Conservation (phyloP, 495 filamentous ascomycete genomes). For the Aspergillus haitiensis region DNA sequence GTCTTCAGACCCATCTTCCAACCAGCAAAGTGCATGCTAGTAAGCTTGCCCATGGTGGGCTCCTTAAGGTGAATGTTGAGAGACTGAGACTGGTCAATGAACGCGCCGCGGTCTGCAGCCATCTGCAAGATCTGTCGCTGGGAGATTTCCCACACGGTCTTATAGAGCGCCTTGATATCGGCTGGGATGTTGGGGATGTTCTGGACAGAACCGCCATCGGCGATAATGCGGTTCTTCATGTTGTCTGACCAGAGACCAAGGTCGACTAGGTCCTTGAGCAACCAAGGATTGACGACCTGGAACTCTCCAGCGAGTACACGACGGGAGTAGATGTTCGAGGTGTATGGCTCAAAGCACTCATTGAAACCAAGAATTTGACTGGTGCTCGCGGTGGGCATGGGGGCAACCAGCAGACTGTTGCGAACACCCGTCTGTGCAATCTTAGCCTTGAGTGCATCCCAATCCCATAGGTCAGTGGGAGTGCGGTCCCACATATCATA, state of each 20-base stretch:
- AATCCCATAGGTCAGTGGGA: slow-evolving; percentile 94
- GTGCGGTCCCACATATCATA: slow-evolving; percentile 98
- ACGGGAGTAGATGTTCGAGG: slow-evolving; percentile 98
- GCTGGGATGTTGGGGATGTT: slow-evolving; percentile 93
- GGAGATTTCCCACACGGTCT: slow-evolving; percentile 99
- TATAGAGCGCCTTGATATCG: slow-evolving; percentile 96
- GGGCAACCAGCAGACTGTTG: slow-evolving; percentile 91
- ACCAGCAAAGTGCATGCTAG: slow-evolving; percentile 97
- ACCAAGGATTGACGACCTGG: slow-evolving; percentile 99
- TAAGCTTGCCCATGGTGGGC: slow-evolving; percentile 99
- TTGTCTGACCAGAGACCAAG: slow-evolving; percentile 98
- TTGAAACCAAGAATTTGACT: slow-evolving; percentile 98
- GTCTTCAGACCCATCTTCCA: slow-evolving; percentile 99
- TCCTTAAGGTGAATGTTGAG: slow-evolving; percentile 99
- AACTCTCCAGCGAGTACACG: slow-evolving; percentile 98
- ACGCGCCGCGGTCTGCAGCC: slow-evolving; percentile 96
- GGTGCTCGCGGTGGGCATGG: slow-evolving; percentile 96
- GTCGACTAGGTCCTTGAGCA: slow-evolving; percentile 96
- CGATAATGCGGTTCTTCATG: slow-evolving; percentile 99
- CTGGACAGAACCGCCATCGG: slow-evolving; percentile 93
- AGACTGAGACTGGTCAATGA: slow-evolving; percentile 97
- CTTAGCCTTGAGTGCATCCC: slow-evolving; percentile 81
- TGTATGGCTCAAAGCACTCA: slow-evolving; percentile 99
- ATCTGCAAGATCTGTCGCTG: slow-evolving; percentile 94
- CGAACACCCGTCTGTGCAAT: slow-evolving; percentile 90